phyloP scores from a whole-genome alignment of 495 filamentous ascomycete species.

The Penicillium silybi region DNA sequence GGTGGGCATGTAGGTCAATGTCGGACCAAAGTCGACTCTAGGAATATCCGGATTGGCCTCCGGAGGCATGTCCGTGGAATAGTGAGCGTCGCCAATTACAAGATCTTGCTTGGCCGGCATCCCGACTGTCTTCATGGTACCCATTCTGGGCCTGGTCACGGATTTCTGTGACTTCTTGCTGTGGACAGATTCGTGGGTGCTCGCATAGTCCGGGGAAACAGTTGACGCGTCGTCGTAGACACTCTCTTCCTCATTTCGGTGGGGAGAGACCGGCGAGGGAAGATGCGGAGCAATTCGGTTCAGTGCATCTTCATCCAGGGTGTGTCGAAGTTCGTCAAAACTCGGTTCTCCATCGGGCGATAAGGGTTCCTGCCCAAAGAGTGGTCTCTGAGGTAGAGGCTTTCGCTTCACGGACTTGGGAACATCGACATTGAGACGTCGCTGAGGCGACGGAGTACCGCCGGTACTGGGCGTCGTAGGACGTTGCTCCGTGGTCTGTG shows the following conservation, averaged over 20 bases:
- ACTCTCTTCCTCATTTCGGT: conserved; percentile 40
- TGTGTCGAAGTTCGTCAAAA: conserved; percentile 59
- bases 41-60: conserved; percentile 57
- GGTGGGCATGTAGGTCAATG: conserved; percentile 59
- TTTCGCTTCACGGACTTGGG: conserved; percentile 55
- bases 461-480: conserved; percentile 13
- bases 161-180: conserved; percentile 55
- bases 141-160: conserved; percentile 68
- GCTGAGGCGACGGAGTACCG: conserved; percentile 20
- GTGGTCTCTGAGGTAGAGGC: conserved; percentile 50
- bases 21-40: conserved; percentile 82
- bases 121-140: conserved; percentile 79
- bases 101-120: conserved; percentile 47
- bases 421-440: conserved; percentile 39
- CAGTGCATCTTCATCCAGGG: conserved; percentile 63
- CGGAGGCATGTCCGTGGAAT: conserved; percentile 34
- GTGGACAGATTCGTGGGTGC: conserved; percentile 62
- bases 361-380: conserved; percentile 4
- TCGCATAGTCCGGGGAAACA: conserved; percentile 62
- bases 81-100: conserved; percentile 60
- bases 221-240: conserved; percentile 49
- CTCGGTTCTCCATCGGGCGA: conserved; percentile 40
- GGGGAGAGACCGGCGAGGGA: conserved; percentile 29
- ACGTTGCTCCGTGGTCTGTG: conserved; percentile 19
- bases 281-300: conserved; percentile 43